phyloP scores from a whole-genome alignment of 1,139 yeast species.

The Debaryomyces sp. region DNA sequence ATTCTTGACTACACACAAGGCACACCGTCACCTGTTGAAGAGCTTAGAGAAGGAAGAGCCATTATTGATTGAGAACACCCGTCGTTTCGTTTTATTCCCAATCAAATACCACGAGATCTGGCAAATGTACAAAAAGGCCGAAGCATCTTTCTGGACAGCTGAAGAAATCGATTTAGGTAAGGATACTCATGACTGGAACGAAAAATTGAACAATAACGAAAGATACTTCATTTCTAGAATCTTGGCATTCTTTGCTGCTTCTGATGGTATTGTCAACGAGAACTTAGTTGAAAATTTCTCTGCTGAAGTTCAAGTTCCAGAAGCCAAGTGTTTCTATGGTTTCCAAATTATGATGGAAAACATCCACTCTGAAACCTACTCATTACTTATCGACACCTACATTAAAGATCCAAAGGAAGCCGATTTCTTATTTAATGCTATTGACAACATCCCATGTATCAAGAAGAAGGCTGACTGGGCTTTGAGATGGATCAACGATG shows the following conservation, averaged over 20 bases:
- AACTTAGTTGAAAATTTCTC: constrained; percentile 95
- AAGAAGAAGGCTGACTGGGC: constrained; percentile 99
- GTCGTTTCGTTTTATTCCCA: constrained; percentile 94
- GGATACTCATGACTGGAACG: constrained; percentile 89
- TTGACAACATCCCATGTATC: constrained; percentile 91
- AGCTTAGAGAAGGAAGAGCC: constrained; percentile 88
- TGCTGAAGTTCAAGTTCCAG: constrained; percentile 96
- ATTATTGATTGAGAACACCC: constrained; percentile 78
- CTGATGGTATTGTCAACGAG: constrained; percentile 97
- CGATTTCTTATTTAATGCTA: constrained; percentile 86
- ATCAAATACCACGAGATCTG: constrained; percentile 97
- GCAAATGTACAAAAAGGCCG: constrained; percentile 99
- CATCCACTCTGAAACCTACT: constrained; percentile 97
- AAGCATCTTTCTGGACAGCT: constrained; percentile 99
- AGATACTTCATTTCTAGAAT: constrained; percentile 88
- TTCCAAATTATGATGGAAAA: constrained; percentile 99
- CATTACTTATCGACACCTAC: constrained; percentile 89
- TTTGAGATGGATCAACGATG: constrained; percentile 89
- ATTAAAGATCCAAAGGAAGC: constrained; percentile 94
- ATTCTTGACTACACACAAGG: constrained; percentile 62
- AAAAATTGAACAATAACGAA: constrained; percentile 82
- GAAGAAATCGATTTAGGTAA: constrained; percentile 97
- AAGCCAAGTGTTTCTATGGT: constrained; percentile 98
- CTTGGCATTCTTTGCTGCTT: constrained; percentile 97
- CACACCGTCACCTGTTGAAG: constrained; percentile 72